These are phyloP conservation scores for Boletus speciosus DNA, from an alignment of 768 basidiomycete genomes.

Conservation along the genomic window DNA sequence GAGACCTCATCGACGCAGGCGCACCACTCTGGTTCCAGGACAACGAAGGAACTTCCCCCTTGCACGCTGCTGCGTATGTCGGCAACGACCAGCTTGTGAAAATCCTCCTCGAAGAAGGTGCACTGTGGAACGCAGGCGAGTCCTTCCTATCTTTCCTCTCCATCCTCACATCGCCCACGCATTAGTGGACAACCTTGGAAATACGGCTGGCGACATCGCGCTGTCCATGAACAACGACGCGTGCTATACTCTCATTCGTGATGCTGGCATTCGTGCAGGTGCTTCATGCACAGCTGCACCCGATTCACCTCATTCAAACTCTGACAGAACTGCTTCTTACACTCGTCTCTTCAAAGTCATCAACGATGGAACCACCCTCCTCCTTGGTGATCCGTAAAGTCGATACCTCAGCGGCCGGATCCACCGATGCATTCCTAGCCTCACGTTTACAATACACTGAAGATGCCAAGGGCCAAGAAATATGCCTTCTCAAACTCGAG, in stretches of 20 bases:
- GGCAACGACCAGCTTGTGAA: constrained; percentile 63
- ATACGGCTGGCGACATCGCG: constrained; percentile 89
- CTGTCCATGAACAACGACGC: constrained; percentile 75
- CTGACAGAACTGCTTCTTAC: constrained; percentile 66
- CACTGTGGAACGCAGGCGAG: constrained; percentile 86
- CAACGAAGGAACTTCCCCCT: constrained; percentile 72
- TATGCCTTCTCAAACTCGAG: constrained; percentile 65
- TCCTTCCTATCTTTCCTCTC: constrained; percentile 1
- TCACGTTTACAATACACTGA: constrained; percentile 64
- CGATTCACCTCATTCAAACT: constrained; percentile 4
- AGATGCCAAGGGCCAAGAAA: constrained; percentile 75
- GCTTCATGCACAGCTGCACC: constrained; percentile 20
- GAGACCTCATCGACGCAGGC: constrained; percentile 53
- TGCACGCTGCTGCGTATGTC: constrained; percentile 84
- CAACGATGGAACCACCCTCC: constrained; percentile 23
- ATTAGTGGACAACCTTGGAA: constrained; percentile 70
- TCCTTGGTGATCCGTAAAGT: constrained; percentile 43
- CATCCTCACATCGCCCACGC: background rate
- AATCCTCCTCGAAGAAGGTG: constrained; percentile 73
- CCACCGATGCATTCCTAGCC: constrained; percentile 65
- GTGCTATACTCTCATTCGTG: constrained; percentile 78
- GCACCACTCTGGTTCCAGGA: constrained; percentile 92
- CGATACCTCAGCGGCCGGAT: constrained; percentile 58
- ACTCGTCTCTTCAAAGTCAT: constrained; percentile 49
- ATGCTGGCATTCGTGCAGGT: constrained; percentile 92